These are phyloP conservation scores for Starmerella scarabaei DNA, from an alignment of 805 yeast species.

Conservation along the genomic window DNA sequence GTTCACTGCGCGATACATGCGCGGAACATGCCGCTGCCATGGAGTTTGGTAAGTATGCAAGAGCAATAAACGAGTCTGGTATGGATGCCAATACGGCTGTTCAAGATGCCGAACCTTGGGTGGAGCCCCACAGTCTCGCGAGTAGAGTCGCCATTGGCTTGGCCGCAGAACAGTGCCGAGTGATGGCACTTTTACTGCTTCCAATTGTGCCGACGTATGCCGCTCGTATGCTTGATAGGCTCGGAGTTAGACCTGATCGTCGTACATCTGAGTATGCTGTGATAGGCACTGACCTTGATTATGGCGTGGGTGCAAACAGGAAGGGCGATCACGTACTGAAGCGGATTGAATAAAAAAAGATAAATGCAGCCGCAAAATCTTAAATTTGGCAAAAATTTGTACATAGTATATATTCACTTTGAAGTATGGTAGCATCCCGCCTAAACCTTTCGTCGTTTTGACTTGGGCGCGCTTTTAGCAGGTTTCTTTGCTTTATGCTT, in stretches of 20 bases:
- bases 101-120: conserved; percentile 71
- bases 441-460: conserved; percentile 1
- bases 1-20: conserved; percentile 37
- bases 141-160: conserved; percentile 36
- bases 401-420: conserved; percentile 19
- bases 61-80: conserved; percentile 16
- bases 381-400: not conserved
- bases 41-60: conserved; percentile 42
- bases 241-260: conserved; percentile 38
- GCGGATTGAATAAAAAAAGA: conserved; percentile 31
- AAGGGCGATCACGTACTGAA: conserved; percentile 30
- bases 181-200: conserved; percentile 49
- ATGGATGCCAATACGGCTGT: conserved; percentile 48
- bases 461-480: conserved; percentile 1
- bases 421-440: too few relatives aligned
- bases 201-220: conserved; percentile 67
- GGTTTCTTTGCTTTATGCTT: conserved; percentile 1
- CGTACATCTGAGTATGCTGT: conserved; percentile 36
- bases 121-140: conserved; percentile 24
- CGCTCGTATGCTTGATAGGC: conserved; percentile 41
- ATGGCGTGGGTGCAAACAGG: conserved; percentile 46
- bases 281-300: conserved; percentile 46
- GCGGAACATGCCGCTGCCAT: conserved; percentile 41
- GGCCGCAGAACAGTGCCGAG: conserved; percentile 60
- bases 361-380: not conserved